These are phyloP conservation scores for Penicillium arizonense DNA, from an alignment of 495 filamentous ascomycete genomes.

Conservation along the genomic window DNA sequence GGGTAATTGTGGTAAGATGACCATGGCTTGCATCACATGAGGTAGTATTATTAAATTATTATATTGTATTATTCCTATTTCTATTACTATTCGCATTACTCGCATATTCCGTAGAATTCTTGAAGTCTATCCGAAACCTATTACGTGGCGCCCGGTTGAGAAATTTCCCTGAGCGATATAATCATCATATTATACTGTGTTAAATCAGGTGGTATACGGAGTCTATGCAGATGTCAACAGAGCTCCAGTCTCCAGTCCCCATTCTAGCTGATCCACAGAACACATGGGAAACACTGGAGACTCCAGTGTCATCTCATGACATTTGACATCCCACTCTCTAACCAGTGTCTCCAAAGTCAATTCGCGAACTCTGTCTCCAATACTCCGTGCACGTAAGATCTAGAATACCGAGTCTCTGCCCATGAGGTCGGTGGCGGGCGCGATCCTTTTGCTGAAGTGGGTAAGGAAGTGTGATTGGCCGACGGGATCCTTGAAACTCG, in stretches of 20 bases:
- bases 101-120: background rate
- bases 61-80: background rate
- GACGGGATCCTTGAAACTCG: slow-evolving; percentile 24
- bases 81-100: background rate
- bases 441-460: slow-evolving; percentile 18
- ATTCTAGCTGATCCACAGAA: slow-evolving; percentile 1
- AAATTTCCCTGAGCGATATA: slow-evolving; percentile 4
- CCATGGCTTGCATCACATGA: too few relatives aligned
- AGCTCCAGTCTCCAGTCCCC: too few relatives aligned
- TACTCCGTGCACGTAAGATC: too few relatives aligned
- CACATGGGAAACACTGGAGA: slow-evolving; percentile 5
- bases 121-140: slow-evolving; percentile 16
- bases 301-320: background rate
- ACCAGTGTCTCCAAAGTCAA: background rate
- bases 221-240: too few relatives aligned
- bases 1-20: too few relatives aligned
- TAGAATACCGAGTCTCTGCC: background rate
- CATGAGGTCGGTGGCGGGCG: slow-evolving; percentile 32
- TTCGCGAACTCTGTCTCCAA: background rate
- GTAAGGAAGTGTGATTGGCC: slow-evolving; percentile 15
- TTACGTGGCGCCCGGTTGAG: slow-evolving; percentile 15
- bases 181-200: background rate
- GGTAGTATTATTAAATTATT: background rate
- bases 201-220: too few relatives aligned
- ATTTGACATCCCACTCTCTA: background rate